Percentiles rank a stretch among this genome's conserved stretches.
Conservation (phyloP, 768 basidiomycete genomes). For the Leccinum aurantiacum region DNA sequence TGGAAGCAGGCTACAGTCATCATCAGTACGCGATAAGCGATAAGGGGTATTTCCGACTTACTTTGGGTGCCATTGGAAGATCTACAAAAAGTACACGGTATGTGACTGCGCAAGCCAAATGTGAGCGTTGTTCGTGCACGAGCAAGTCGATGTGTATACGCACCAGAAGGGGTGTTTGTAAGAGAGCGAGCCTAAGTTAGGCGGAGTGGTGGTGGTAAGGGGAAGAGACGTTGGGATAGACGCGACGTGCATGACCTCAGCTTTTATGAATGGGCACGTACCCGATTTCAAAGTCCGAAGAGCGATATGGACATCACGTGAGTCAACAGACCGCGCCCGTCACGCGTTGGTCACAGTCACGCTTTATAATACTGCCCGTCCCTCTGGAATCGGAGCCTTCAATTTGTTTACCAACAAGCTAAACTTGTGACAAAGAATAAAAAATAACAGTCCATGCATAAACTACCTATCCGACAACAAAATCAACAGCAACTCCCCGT, state of each 20-base stretch:
- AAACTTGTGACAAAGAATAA: background rate
- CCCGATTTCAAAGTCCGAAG: constrained; percentile 36
- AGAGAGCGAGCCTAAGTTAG: constrained; percentile 15
- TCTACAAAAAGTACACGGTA: constrained; percentile 35
- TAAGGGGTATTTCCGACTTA: constrained; percentile 14
- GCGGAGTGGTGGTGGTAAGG: constrained; percentile 33
- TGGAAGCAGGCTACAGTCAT: constrained; percentile 40
- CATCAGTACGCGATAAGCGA: constrained; percentile 15
- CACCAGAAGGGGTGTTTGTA: constrained; percentile 27
- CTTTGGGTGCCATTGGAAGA: constrained; percentile 39
- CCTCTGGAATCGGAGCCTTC: too few relatives aligned
- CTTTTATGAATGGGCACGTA: constrained; percentile 36
- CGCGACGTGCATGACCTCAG: constrained; percentile 30
- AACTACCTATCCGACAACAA: constrained; percentile 1
- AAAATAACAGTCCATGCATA: background rate
- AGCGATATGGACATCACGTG: constrained; percentile 28
- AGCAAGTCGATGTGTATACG: constrained; percentile 6
- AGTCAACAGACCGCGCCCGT: constrained; percentile 37
- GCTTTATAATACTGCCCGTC: constrained; percentile 2
- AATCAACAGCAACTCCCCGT: background rate
- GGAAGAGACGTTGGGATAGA: constrained; percentile 26
- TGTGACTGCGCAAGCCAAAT: constrained; percentile 19
- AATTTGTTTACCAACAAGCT: too few relatives aligned
- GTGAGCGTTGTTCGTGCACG: constrained; percentile 16
- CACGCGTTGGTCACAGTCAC: constrained; percentile 35